phyloP scores from a whole-genome alignment of 2,329 filamentous ascomycete species.

The Diplodia intermedia region DNA sequence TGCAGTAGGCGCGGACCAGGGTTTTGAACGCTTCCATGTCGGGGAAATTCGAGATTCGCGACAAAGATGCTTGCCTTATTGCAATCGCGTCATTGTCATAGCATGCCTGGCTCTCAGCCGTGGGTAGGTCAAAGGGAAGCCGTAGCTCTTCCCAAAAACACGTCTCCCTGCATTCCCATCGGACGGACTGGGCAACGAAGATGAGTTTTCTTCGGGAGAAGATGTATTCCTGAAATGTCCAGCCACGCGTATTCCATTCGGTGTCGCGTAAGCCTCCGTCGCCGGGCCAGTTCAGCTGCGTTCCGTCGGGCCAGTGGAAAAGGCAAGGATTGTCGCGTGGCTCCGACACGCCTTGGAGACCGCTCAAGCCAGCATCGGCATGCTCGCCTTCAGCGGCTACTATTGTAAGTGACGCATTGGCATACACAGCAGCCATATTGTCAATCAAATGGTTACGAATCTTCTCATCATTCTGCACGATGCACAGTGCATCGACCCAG shows the following conservation, averaged over 20 bases:
- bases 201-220: conserved; percentile 9
- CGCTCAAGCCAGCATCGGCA: background rate
- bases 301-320: background rate
- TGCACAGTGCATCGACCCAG: conserved; percentile 35
- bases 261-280: background rate
- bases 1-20: background rate
- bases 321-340: background rate
- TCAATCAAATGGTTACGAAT: background rate
- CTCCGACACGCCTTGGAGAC: background rate
- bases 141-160: conserved; percentile 5
- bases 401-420: background rate
- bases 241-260: background rate
- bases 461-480: conserved; percentile 33
- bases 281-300: background rate
- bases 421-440: background rate
- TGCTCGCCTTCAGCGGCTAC: background rate
- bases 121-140: background rate
- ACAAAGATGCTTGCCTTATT: background rate
- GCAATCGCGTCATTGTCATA: background rate
- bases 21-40: background rate
- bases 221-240: conserved; percentile 24
- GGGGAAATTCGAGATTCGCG: background rate
- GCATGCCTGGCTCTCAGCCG: background rate
- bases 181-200: conserved; percentile 7
- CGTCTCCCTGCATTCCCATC: background rate